A percentile compares a stretch with the other conserved stretches of the same genome.
Conservation (phyloP, 164 flowering plant genomes). For the Vitis rupestris region DNA sequence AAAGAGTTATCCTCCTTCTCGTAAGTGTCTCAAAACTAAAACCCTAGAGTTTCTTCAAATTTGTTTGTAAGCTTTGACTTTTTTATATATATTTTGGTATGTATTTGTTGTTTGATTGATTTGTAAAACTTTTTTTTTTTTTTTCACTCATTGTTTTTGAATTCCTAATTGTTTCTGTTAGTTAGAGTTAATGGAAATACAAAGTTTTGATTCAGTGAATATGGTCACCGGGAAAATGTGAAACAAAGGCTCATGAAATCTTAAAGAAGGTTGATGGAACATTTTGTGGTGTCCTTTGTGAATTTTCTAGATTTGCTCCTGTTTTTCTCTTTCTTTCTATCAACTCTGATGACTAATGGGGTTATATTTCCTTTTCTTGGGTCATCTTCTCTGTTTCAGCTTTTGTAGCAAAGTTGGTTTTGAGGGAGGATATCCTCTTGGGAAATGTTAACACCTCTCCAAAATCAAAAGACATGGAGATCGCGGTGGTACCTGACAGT, state of each 20-base stretch:
- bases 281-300: background rate
- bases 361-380: background rate
- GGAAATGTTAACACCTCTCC: conserved; percentile 32
- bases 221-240: too few species aligned
- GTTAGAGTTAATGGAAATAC: background rate
- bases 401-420: conserved; percentile 38
- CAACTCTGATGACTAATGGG: background rate
- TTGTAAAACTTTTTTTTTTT: background rate
- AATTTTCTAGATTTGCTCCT: background rate
- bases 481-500: conserved; percentile 7
- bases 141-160: background rate
- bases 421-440: conserved; percentile 27
- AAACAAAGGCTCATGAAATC: too few species aligned
- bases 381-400: conserved; percentile 35
- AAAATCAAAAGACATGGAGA: conserved; percentile 21
- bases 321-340: background rate
- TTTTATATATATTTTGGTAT: background rate
- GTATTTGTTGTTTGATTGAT: background rate
- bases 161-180: background rate
- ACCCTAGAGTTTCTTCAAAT: background rate
- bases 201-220: background rate
- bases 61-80: background rate
- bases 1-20: conserved; percentile 71
- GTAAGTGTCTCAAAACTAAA: conserved; percentile 32
- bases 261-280: too few species aligned